Evolutionary conservation across 2,329 filamentous ascomycete species (phyloP).

Genomic region (Beauveria asiatica): DNA sequence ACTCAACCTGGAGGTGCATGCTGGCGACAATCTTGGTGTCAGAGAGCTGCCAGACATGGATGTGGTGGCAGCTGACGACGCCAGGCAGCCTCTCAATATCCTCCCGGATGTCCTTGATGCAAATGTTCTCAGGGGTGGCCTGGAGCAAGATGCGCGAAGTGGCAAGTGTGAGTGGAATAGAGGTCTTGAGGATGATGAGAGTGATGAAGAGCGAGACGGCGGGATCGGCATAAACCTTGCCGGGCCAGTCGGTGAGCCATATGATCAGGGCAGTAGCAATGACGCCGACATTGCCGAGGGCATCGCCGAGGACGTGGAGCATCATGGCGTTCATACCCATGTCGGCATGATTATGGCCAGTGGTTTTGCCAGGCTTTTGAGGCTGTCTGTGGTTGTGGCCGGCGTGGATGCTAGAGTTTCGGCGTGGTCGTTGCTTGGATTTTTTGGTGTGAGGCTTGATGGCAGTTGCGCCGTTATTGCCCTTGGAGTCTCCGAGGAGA

Average conservation of each 20-base stretch:
- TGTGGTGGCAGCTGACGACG: constrained; percentile 84
- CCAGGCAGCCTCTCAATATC: constrained; percentile 82
- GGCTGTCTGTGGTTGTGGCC: constrained; percentile 77
- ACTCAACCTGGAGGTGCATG: constrained; percentile 85
- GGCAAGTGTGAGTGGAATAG: constrained; percentile 69
- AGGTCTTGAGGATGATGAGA: constrained; percentile 63
- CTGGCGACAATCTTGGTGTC: constrained; percentile 92
- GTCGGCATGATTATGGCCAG: constrained; percentile 73
- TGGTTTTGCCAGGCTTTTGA: constrained; percentile 48
- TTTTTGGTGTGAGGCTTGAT: constrained; percentile 16
- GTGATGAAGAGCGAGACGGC: constrained; percentile 92
- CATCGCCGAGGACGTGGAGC: constrained; percentile 70
- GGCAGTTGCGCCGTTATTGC: constrained; percentile 21
- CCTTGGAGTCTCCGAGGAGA: constrained; percentile 34
- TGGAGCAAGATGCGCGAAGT: constrained; percentile 86
- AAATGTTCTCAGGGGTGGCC: constrained; percentile 82
- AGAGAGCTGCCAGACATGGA: constrained; percentile 96
- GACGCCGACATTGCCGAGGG: constrained; percentile 78
- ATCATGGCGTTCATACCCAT: constrained; percentile 92
- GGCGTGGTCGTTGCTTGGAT: constrained; percentile 23
- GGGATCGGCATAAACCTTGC: constrained; percentile 83
- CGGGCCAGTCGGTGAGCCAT: constrained; percentile 77
- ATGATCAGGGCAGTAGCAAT: constrained; percentile 79
- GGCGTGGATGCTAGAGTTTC: constrained; percentile 52
- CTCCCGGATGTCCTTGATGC: constrained; percentile 81